Conservation (phyloP, 2,329 filamentous ascomycete genomes). For the Fusarium armeniacum region DNA sequence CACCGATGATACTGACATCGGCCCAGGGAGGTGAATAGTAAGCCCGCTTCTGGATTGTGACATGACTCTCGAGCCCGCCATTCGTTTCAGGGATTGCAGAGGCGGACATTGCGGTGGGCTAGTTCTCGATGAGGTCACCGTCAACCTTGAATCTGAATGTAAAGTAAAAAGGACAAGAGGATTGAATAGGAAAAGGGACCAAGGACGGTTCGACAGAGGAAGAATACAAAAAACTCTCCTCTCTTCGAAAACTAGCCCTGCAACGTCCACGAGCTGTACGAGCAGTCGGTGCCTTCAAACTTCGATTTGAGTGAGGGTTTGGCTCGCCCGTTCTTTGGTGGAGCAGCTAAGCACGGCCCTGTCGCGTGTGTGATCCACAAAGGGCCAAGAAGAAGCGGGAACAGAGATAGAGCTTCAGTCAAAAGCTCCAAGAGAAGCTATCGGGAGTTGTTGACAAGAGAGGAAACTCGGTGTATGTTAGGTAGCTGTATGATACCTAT, state of each 20-base stretch:
- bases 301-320: constrained; percentile 39
- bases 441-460: background rate
- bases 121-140: constrained; percentile 40
- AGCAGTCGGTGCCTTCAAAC: constrained; percentile 23
- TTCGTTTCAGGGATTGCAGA: constrained; percentile 34
- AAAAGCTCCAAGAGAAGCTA: constrained; percentile 7
- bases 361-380: constrained; percentile 46
- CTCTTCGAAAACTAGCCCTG: constrained; percentile 43
- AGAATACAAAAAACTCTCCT: constrained; percentile 11
- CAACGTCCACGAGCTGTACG: constrained; percentile 42
- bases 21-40: constrained; percentile 97
- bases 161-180: background rate
- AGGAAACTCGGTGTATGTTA: background rate
- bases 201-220: constrained; percentile 1
- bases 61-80: constrained; percentile 57
- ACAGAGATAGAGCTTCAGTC: constrained; percentile 34
- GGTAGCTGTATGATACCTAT: background rate
- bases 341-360: constrained; percentile 44
- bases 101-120: constrained; percentile 42
- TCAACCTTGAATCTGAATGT: constrained; percentile 10
- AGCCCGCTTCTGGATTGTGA: constrained; percentile 69
- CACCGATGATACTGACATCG: constrained; percentile 94
- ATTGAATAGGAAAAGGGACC: constrained; percentile 2
- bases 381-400: constrained; percentile 36
- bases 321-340: constrained; percentile 41